phyloP scores from a whole-genome alignment of 306 rosid species.

The Cotoneaster glaucophyllus region DNA sequence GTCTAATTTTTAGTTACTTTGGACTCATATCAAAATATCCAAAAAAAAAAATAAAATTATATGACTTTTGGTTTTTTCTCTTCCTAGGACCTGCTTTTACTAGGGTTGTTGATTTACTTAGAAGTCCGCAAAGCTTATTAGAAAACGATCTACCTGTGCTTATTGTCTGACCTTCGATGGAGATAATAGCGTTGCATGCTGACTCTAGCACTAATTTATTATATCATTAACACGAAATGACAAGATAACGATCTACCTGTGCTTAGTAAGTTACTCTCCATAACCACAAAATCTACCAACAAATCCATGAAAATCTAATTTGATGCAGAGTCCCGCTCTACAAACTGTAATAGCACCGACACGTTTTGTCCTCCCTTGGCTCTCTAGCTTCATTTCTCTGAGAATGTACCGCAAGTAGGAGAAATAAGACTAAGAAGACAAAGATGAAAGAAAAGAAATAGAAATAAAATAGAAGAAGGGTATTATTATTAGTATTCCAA shows the following conservation, averaged over 20 bases:
- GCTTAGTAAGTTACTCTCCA: neutral
- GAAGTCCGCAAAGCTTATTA: neutral
- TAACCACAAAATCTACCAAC: neutral
- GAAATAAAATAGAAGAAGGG: neutral
- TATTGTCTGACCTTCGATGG: too few relatives aligned
- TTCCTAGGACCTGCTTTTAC: neutral
- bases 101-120: constrained; percentile 3
- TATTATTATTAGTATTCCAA: too few relatives aligned
- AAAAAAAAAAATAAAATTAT: too few relatives aligned
- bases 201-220: too few relatives aligned
- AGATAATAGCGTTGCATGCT: neutral
- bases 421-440: neutral
- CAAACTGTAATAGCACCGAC: constrained; percentile 14
- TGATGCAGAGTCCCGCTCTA: constrained; percentile 26
- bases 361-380: constrained; percentile 6
- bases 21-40: too few relatives aligned
- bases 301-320: constrained; percentile 10
- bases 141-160: too few relatives aligned
- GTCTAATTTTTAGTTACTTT: too few relatives aligned
- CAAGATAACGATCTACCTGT: too few relatives aligned
- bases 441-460: neutral
- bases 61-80: constrained; percentile 1
- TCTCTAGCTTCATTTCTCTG: constrained; percentile 28
- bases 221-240: too few relatives aligned
- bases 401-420: constrained; percentile 16